Base-by-base conservation (phyloP, 495 filamentous ascomycete genomes). In the Talaromyces wortmannii region DNA sequence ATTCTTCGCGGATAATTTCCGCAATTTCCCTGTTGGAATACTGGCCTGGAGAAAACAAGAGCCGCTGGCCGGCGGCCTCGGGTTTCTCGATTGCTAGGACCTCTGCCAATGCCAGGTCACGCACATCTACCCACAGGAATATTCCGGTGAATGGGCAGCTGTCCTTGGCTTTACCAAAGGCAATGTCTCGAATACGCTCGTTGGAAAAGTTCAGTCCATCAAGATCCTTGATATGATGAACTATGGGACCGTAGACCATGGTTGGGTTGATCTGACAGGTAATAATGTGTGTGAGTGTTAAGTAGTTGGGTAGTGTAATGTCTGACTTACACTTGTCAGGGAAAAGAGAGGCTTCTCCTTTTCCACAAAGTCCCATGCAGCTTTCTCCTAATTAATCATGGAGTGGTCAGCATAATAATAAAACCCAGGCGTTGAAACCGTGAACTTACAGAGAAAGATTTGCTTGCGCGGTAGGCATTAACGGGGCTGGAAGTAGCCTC, bases 361-460 rank as follows among this genome's bases (percentile, higher is more conserved):
- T 68, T 82, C 76, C 11, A 87, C 64, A 57, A 86, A 88, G 3
- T 84, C 77, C 85, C 84, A 88, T 4, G 84, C 85, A 2, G 83
- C 83, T 55, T 73, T 71, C 61, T 85, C 81, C 58, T 53, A 36
- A 45, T 18, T 15, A 46, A 46, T 46, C 12, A 46, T 33, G 43
- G 42, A 13, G 29, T 45, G 42, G 11, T 53, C 43, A 53, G 43
- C 42, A 23, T 36, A 3, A n/a, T 18, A 0, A 13, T 32, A 36
- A 1, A 45, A 46, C 12, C 7, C 13, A 46, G 42, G 43, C 10
- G 40, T 18, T 33, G 1, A 46, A 36, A 33, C 31, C 45, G 43
- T 36, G 42, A 23, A 18, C 68, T 61, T 57, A 80, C 79, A 43
- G 73, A 71, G 33, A 74, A 69, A 18, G 67, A 68, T 43, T 82